phyloP scores from a whole-genome alignment of 495 filamentous ascomycete species.

The Niebla homalea region DNA sequence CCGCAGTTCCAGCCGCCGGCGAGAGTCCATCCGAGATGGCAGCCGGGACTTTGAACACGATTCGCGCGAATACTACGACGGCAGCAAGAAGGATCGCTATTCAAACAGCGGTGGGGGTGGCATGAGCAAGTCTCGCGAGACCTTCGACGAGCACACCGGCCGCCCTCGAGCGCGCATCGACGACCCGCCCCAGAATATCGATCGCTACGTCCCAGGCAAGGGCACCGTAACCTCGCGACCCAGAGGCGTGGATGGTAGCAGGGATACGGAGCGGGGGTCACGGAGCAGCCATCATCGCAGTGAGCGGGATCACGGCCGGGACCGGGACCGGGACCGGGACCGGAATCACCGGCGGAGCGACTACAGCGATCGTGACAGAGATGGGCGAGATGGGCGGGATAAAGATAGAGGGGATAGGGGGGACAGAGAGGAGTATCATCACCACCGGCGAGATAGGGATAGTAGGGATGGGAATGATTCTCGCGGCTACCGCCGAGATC shows the following conservation, averaged over 20 bases:
- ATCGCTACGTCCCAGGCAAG: slow-evolving; percentile 34
- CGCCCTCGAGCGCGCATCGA: slow-evolving; percentile 6
- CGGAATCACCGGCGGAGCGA: slow-evolving; percentile 20
- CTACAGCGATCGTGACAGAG: slow-evolving; percentile 10
- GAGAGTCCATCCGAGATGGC: slow-evolving; percentile 16
- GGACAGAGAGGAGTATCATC: not conserved
- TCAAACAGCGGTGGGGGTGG: not conserved
- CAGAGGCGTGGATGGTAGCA: slow-evolving; percentile 18
- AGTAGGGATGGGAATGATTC: slow-evolving; percentile 16
- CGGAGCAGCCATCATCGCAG: slow-evolving; percentile 16
- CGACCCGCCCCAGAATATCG: slow-evolving; percentile 25
- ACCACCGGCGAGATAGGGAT: slow-evolving; percentile 18
- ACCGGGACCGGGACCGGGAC: slow-evolving; percentile 23
- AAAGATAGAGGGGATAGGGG: slow-evolving; percentile 12
- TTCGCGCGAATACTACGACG: slow-evolving; percentile 6
- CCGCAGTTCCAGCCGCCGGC: slow-evolving; percentile 6
- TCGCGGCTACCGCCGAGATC: slow-evolving; percentile 10
- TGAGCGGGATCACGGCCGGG: slow-evolving; percentile 17
- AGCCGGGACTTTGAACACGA: slow-evolving; percentile 16
- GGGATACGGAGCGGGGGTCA: slow-evolving; percentile 22
- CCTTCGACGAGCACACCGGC: slow-evolving; percentile 3
- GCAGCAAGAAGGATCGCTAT: slow-evolving; percentile 1
- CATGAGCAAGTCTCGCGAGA: not conserved
- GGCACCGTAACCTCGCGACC: slow-evolving; percentile 13
- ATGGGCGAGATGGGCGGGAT: not conserved